These are phyloP conservation scores for Talaromyces amestolkiae DNA, from an alignment of 2,329 filamentous ascomycete genomes.

Conservation along the genomic window DNA sequence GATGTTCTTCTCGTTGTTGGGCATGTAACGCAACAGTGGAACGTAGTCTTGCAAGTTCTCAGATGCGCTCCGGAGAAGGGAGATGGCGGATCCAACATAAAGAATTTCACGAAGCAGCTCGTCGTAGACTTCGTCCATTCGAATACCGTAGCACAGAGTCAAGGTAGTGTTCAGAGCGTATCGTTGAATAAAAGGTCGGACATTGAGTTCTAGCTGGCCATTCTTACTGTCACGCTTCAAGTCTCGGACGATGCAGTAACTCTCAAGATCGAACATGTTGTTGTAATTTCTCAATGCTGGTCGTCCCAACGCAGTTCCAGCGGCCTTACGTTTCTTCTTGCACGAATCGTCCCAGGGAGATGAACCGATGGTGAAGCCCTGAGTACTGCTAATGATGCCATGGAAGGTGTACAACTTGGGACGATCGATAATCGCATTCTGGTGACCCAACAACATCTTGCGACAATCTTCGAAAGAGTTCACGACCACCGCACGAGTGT, in stretches of 20 bases:
- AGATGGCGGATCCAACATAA: conserved; percentile 69
- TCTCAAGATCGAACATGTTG: conserved; percentile 73
- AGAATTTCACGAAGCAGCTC: conserved; percentile 69
- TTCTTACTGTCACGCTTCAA: conserved; percentile 57
- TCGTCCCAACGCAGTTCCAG: conserved; percentile 69
- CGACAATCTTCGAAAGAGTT: conserved; percentile 70
- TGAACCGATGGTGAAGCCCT: conserved; percentile 74
- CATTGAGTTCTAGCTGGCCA: conserved; percentile 61
- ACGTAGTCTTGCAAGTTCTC: conserved; percentile 81
- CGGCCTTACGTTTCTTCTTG: conserved; percentile 69
- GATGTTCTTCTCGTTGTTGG: conserved; percentile 55
- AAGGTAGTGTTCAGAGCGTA: conserved; percentile 70
- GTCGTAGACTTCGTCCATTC: conserved; percentile 66
- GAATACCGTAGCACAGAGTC: conserved; percentile 71
- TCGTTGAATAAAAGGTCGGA: conserved; percentile 65
- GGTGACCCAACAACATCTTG: conserved; percentile 67
- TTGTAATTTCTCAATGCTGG: conserved; percentile 70
- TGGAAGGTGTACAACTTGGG: conserved; percentile 75
- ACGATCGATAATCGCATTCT: conserved; percentile 69
- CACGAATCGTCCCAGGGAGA: conserved; percentile 75
- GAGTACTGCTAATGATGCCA: conserved; percentile 66
- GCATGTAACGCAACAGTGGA: conserved; percentile 61
- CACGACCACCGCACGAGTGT: conserved; percentile 63
- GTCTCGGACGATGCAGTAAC: conserved; percentile 65
- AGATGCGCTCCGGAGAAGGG: conserved; percentile 70